Base-by-base conservation (phyloP, 2,329 filamentous ascomycete species). In the Alternaria infectoria region DNA sequence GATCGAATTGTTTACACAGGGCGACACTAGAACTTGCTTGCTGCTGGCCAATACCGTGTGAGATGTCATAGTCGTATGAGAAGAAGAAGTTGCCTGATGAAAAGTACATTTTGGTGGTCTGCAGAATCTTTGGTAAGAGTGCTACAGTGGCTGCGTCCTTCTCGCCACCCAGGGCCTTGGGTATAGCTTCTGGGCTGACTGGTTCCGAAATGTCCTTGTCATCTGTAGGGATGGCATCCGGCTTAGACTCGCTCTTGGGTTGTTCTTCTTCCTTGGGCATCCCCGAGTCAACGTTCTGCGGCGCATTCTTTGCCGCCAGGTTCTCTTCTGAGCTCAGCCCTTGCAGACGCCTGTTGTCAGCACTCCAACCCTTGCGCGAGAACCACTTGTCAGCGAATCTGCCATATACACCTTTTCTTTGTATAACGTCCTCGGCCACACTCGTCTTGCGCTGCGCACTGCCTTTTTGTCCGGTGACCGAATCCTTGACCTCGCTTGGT, bases 41-140 rank as follows among this genome's bases (percentile, higher is more conserved):
- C 70, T 83, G 80, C 40, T 78, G 77, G 56, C 79, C 77, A 64
- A 87, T 77, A 58, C 87, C 89, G 59, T 90, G 87, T 1, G 96
- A 98, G 54, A 99, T 87, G 77, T 99, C 94, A 76, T 95, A 87
- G 68, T 99, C 96, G 78, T 99, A 97, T 0, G 94, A 94, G 79
- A 95, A 99, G 83, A 91, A 98, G 79, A 97, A 98, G 77, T 93
- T 97, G 66, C 87, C 87, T 0, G 89, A 87, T 1, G 91, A 90
- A 75, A 97, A 95, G 64, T 97, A 88, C 59, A 98, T 88, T 74
- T 92, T 92, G 2, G 93, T 90, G 30, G 92, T 96, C 44, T 91
- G 88, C 45, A 99, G 80, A 43, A 98, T 84, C 74, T 97, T 97
- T 2, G 95, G 95, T 11, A 97, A 83, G 30, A 98, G 64, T 0